phyloP scores from a whole-genome alignment of 345 rosid species.

The Eutrema yunnanense region DNA sequence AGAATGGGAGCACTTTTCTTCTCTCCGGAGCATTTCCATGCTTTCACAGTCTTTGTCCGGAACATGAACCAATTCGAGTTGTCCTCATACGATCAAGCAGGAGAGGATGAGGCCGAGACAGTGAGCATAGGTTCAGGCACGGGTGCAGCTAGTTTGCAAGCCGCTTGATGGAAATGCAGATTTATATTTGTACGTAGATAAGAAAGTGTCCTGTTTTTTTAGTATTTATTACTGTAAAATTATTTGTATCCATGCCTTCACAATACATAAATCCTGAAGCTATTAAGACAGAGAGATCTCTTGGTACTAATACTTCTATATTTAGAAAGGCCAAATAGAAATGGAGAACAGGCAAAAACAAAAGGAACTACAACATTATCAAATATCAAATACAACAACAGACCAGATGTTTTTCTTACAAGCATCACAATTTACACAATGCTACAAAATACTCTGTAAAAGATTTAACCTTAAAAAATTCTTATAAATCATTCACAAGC shows the following conservation, averaged over 20 bases:
- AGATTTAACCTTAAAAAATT: not conserved
- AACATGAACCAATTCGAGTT: conserved; percentile 45
- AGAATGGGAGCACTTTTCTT: conserved; percentile 97
- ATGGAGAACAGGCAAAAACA: not conserved
- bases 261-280: not conserved
- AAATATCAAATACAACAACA: not conserved
- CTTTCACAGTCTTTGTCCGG: conserved; percentile 64
- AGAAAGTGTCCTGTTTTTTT: not conserved
- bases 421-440: conserved; percentile 7
- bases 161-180: conserved; percentile 12
- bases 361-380: not conserved
- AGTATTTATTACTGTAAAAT: not conserved
- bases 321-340: not conserved
- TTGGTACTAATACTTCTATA: not conserved
- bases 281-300: not conserved
- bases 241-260: not conserved
- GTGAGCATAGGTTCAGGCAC: conserved; percentile 11
- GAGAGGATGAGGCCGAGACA: not conserved
- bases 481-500: conserved; percentile 52
- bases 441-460: not conserved
- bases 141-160: conserved; percentile 30
- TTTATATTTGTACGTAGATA: conserved; percentile 17
- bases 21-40: conserved; percentile 88
- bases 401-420: not conserved
- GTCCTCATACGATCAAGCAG: conserved; percentile 60